Base-by-base conservation (phyloP, 2,329 filamentous ascomycete genomes). In the Apiospora hydei region DNA sequence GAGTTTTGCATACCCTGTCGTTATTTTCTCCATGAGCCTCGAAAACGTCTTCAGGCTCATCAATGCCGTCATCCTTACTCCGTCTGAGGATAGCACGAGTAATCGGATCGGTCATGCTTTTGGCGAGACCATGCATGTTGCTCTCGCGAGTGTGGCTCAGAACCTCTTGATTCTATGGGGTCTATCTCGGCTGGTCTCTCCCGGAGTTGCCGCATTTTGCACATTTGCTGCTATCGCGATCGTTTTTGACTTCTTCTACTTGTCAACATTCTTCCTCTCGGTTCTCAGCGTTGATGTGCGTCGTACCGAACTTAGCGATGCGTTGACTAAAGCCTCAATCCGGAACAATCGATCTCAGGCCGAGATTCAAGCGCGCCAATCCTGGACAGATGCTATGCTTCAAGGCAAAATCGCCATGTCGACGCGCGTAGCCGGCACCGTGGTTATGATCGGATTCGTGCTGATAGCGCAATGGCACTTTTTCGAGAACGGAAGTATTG, bases 31-130 rank as follows among this genome's bases (percentile, higher is more conserved):
- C 51, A 91, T 94, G 83, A 94, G 93, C 69, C 83, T 95, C 44
- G 93, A 95, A 77, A 95, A 95, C 76, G 93, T 94, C 74, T 92
- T 95, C 77, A 87, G 93, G 24, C 84, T 95, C 47, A 94, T 95
- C 80, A 94, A 95, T 77, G 90, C 92, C 8, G 92, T 95, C 51
- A 90, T 95, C 46, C 85, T 91, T 71, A 94, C 92, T 0, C 91
- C 92, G 0, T 85, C 91, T 0, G 90, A 93, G 74, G 88, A 92
- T 79, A 89, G 86, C 72, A 93, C 92, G 4, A 90, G 91, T 71
- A 87, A 87, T 71, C 88, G 93, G 67, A 92, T 96, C 53, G 91
- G 92, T 0, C 88, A 93, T 74, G 93, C 93, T 1, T 89, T 95
- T 74, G 93, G 93, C 14, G 87, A 93, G 75, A 93, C 93, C 5